Evolutionary conservation across 2,329 filamentous ascomycete genomes (phyloP), one percentile per base, ranked within the genome.

Genomic region (Paraphoma sp.): DNA sequence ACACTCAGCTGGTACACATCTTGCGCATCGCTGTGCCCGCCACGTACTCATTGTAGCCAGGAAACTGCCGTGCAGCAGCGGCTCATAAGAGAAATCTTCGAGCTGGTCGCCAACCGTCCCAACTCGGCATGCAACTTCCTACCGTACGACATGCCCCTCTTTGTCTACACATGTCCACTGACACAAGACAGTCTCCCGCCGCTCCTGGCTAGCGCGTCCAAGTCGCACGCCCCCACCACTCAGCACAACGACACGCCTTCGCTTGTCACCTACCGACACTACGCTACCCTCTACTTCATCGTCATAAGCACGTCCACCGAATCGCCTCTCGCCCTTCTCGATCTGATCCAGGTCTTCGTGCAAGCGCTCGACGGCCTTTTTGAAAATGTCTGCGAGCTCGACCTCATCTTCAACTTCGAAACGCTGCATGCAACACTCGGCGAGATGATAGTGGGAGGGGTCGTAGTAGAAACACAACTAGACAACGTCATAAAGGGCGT

Each of bases 331-430:
- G 95, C 95, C 0, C 85, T 99, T 23, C 93, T 99, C 60, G 95
- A 99, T 77, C 82, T 99, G 52, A 98, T 99, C 64, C 95, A 99
- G 79, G 95, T 99, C 57, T 99, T 97, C 71, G 95, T 99, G 62
- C 95, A 99, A 79, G 89, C 94, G 0, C 85, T 99, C 36, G 95
- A 99, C 77, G 88, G 92, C 63, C 84, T 99, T 41, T 99, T 99
- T 74, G 95, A 98, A 80, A 97, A 99, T 75, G 95, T 99, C 9
- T 99, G 95, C 84, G 95, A 99, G 81, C 83, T 99, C 53, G 93
- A 99, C 77, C 84, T 99, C 67, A 99, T 99, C 76, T 99, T 99
- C 82, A 98, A 98, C 76, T 99, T 97, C 69, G 95, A 99, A 84
- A 96, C 93, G 14, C 83, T 99, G 70, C 95, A 99, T 81, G 91